A percentile compares a stretch with the other conserved stretches of the same genome.
These are phyloP conservation scores for Leccinellum albellum DNA, from an alignment of 768 basidiomycete genomes.

Conservation along the genomic window DNA sequence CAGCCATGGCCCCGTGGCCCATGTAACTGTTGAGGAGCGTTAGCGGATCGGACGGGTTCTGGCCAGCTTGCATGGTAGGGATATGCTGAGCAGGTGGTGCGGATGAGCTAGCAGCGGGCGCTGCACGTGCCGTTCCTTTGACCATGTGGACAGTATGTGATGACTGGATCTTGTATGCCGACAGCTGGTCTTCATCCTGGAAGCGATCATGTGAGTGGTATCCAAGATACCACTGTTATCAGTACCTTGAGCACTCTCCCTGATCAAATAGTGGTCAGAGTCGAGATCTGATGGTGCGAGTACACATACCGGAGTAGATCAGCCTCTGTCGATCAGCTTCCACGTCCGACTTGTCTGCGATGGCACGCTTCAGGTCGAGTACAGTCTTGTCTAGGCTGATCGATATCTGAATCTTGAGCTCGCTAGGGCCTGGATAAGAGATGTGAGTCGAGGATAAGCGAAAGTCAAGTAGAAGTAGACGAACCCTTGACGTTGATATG, in stretches of 20 bases:
- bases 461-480: background rate
- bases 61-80: constrained; percentile 87
- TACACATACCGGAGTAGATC: constrained; percentile 79
- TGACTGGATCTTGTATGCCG: constrained; percentile 86
- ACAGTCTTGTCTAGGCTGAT: constrained; percentile 84
- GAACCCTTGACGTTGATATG: constrained; percentile 70
- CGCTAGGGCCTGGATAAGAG: constrained; percentile 63
- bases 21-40: constrained; percentile 76
- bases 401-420: constrained; percentile 86
- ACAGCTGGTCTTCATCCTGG: constrained; percentile 79
- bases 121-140: constrained; percentile 64
- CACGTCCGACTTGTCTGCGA: constrained; percentile 83
- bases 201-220: constrained; percentile 6
- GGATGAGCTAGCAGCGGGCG: constrained; percentile 37
- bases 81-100: constrained; percentile 42
- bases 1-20: constrained; percentile 77
- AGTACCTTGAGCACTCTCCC: constrained; percentile 72
- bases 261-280: constrained; percentile 20
- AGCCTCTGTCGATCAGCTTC: constrained; percentile 83
- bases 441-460: too few relatives aligned
- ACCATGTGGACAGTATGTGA: constrained; percentile 92
- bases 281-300: background rate
- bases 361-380: constrained; percentile 83
- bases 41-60: constrained; percentile 83
- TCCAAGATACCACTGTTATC: background rate